Evolutionary conservation across 352 stramenopile species (phyloP).

Genomic region (Phytophthora rubi): DNA sequence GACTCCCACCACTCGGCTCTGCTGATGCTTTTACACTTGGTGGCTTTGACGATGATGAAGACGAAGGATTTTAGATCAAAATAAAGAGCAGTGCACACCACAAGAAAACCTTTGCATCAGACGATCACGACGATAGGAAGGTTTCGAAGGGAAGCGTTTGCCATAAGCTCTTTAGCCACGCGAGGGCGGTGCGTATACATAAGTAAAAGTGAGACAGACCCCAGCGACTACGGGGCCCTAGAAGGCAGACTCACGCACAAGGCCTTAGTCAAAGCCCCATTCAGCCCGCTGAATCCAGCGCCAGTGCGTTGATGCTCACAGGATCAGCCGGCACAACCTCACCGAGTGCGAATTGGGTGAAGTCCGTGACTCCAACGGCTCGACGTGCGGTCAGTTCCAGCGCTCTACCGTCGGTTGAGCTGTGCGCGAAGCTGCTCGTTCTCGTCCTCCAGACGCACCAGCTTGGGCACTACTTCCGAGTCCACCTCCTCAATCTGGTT

Average conservation of each 20-base stretch:
- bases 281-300: conserved; percentile 6
- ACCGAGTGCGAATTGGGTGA: conserved; percentile 3
- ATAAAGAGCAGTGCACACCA: conserved; percentile 17
- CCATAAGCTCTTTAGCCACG: conserved; percentile 34
- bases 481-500: conserved; percentile 90
- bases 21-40: conserved; percentile 64
- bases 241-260: conserved; percentile 11
- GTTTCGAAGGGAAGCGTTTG: conserved; percentile 16
- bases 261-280: conserved; percentile 4
- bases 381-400: not conserved
- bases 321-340: not conserved
- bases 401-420: conserved; percentile 37
- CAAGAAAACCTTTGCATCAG: not conserved
- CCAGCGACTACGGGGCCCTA: conserved; percentile 4
- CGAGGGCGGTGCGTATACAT: conserved; percentile 34
- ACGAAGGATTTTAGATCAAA: conserved; percentile 57
- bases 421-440: conserved; percentile 72
- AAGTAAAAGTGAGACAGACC: conserved; percentile 24
- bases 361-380: not conserved
- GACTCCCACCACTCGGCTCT: conserved; percentile 59
- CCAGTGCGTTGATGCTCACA: conserved; percentile 5
- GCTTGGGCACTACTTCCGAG: conserved; percentile 81
- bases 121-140: not conserved
- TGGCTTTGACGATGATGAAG: conserved; percentile 68
- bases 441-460: conserved; percentile 86